A percentile compares a stretch with the other conserved stretches of the same genome.
Conservation (phyloP, 768 basidiomycete species). For the Trichaptum fuscoviolaceum region DNA sequence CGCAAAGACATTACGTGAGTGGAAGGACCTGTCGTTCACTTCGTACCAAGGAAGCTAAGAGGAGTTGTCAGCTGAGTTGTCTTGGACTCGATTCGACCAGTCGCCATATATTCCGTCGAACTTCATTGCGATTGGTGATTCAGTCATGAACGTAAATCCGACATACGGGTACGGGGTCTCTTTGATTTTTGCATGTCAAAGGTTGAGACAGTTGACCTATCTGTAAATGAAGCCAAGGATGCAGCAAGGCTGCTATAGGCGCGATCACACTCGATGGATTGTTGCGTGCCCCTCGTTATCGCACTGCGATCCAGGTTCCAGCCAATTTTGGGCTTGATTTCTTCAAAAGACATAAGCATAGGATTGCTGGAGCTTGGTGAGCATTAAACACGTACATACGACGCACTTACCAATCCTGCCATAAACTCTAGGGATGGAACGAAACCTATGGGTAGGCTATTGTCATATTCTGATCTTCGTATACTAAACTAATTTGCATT, state of each 20-base stretch:
- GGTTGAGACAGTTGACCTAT: too few species aligned
- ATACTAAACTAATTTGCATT: background rate
- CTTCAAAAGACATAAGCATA: background rate
- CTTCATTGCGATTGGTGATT: background rate
- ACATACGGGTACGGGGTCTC: background rate
- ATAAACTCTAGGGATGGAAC: background rate
- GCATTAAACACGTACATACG: too few species aligned
- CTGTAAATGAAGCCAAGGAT: background rate
- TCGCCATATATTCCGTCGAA: background rate
- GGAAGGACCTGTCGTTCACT: background rate
- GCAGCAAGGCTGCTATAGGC: background rate
- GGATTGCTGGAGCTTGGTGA: background rate
- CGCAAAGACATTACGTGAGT: conserved; percentile 17
- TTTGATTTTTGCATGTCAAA: too few species aligned
- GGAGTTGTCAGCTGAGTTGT: background rate
- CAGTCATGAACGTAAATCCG: background rate
- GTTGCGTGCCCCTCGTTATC: background rate
- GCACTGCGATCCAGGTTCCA: background rate
- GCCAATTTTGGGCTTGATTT: background rate
- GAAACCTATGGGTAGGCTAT: background rate
- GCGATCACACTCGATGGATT: background rate
- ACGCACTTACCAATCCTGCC: background rate
- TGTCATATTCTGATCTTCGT: background rate
- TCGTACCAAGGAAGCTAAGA: too few species aligned
- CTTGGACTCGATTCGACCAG: background rate